phyloP scores from a whole-genome alignment of 305 asterid species.

The Salvia sclarea region DNA sequence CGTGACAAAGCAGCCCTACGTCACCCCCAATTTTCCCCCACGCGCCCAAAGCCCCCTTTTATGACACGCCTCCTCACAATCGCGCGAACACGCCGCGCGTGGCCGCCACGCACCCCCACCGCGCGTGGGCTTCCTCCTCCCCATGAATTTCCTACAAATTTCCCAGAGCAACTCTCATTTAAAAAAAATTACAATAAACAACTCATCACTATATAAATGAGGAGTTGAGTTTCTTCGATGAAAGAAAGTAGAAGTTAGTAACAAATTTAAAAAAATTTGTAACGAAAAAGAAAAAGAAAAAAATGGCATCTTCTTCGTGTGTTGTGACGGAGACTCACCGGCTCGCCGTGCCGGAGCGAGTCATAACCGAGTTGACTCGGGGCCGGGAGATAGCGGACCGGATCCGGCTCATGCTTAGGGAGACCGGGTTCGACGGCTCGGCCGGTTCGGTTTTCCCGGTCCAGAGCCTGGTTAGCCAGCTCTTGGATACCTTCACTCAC shows the following conservation, averaged over 20 bases:
- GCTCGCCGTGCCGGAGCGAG: slow-evolving; percentile 33
- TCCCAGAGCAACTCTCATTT: slow-evolving; percentile 24
- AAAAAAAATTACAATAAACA: background rate
- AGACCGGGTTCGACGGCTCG: background rate
- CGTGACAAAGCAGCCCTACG: slow-evolving; percentile 29
- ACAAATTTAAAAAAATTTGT: background rate
- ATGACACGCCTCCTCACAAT: background rate
- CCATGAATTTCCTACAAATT: slow-evolving; percentile 41
- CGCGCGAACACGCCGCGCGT: background rate
- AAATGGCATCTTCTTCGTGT: slow-evolving; percentile 31
- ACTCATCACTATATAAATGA: slow-evolving; percentile 19
- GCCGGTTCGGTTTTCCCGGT: slow-evolving; percentile 4
- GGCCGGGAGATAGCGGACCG: slow-evolving; percentile 49
- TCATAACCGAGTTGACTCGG: slow-evolving; percentile 45
- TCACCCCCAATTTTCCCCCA: slow-evolving; percentile 32
- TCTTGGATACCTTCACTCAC: slow-evolving; percentile 43
- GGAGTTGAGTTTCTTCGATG: background rate
- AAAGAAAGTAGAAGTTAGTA: background rate
- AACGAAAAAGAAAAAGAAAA: background rate
- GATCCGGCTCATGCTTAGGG: slow-evolving; percentile 40
- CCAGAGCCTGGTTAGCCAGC: slow-evolving; percentile 38
- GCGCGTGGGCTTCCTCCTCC: too few relatives aligned
- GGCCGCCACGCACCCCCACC: background rate
- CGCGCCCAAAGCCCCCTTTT: slow-evolving; percentile 26
- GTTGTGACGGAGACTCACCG: background rate